phyloP scores from a whole-genome alignment of 495 filamentous ascomycete genomes.

The Penicillium simplicissimum region DNA sequence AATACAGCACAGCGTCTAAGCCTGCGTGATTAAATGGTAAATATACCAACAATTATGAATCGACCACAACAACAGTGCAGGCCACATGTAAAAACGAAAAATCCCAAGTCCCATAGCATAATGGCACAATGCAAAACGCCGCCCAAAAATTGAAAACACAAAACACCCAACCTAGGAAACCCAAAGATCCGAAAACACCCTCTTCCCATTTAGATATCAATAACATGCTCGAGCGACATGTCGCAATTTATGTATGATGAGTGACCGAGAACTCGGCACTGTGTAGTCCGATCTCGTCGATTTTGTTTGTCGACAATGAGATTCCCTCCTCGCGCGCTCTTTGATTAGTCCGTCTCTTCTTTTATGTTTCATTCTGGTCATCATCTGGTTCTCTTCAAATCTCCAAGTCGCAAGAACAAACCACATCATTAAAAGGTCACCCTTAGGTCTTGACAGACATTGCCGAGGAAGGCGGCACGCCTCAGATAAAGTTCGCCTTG shows the following conservation, averaged over 20 bases:
- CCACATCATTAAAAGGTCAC: neutral
- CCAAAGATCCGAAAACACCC: conserved; percentile 4
- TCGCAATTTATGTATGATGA: conserved; percentile 3
- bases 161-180: neutral
- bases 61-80: neutral
- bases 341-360: neutral
- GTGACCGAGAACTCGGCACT: conserved; percentile 8
- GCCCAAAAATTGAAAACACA: neutral
- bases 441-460: neutral
- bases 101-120: neutral
- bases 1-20: conserved; percentile 1
- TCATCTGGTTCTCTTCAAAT: neutral
- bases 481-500: conserved; percentile 23
- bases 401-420: neutral
- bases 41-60: neutral
- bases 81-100: neutral
- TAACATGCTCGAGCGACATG: conserved; percentile 4
- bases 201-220: neutral
- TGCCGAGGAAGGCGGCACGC: neutral
- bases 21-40: conserved; percentile 4
- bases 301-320: neutral
- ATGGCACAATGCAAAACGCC: neutral
- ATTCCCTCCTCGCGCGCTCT: neutral
- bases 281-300: conserved; percentile 8
- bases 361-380: neutral